Conservation (phyloP, 2,329 filamentous ascomycete genomes). For the Calonectria hongkongensis region DNA sequence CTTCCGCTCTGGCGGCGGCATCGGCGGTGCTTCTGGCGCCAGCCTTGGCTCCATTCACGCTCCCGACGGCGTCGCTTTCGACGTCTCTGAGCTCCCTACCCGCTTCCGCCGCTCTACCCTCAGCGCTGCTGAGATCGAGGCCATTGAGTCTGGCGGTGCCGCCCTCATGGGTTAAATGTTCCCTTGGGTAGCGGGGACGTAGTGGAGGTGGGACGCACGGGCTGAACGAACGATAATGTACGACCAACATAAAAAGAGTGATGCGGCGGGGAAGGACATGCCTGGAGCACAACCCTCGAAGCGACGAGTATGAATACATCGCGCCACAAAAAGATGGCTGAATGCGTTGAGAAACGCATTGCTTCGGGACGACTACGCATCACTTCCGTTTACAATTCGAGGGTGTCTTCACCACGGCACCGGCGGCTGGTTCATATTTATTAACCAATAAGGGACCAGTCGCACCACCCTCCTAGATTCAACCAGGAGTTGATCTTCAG, state of each 20-base stretch:
- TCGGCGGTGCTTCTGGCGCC: slow-evolving; percentile 79
- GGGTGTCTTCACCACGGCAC: slow-evolving; percentile 25
- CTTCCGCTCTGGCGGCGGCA: slow-evolving; percentile 64
- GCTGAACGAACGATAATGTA: slow-evolving; percentile 48
- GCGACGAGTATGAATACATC: slow-evolving; percentile 48
- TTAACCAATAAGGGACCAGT: slow-evolving; percentile 43
- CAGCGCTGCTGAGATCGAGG: slow-evolving; percentile 91
- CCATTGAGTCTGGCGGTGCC: slow-evolving; percentile 94
- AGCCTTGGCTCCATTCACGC: slow-evolving; percentile 84
- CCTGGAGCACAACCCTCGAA: slow-evolving; percentile 47
- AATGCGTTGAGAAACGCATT: slow-evolving; percentile 37
- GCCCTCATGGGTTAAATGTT: slow-evolving; percentile 67
- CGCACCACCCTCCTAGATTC: slow-evolving; percentile 41
- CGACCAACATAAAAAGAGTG: slow-evolving; percentile 42
- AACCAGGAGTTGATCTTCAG: slow-evolving; percentile 37
- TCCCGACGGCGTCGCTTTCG: slow-evolving; percentile 86
- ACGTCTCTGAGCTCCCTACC: slow-evolving; percentile 89
- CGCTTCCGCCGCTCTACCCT: slow-evolving; percentile 87
- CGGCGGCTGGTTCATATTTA: slow-evolving; percentile 38
- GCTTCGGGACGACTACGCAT: slow-evolving; percentile 37
- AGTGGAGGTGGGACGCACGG: slow-evolving; percentile 49
- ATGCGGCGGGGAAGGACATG: slow-evolving; percentile 38
- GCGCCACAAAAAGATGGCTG: slow-evolving; percentile 41
- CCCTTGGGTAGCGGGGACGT: slow-evolving; percentile 44
- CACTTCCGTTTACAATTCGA: slow-evolving; percentile 30